Conservation (phyloP, 352 stramenopile species). For the Pythium folliculosum region DNA sequence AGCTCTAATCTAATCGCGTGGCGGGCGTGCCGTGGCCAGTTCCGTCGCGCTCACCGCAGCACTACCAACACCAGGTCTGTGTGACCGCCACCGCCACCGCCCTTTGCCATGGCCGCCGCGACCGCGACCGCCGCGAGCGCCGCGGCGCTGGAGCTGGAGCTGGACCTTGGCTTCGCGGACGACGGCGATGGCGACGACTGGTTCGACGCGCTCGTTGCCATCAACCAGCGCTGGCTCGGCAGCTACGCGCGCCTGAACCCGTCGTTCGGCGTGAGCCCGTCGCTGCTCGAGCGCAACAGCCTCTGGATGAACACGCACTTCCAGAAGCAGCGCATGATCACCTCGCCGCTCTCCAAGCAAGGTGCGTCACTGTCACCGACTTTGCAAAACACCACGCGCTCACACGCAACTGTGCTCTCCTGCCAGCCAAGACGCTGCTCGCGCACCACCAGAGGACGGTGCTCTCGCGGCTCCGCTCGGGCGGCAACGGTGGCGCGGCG, state of each 20-base stretch:
- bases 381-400: too few species aligned
- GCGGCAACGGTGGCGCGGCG: constrained; percentile 19
- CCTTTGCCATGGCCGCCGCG: neutral
- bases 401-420: neutral
- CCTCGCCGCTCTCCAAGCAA: constrained; percentile 54
- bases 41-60: too few species aligned
- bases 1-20: neutral
- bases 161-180: constrained; percentile 45
- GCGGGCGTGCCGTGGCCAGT: neutral
- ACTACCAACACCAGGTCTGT: neutral
- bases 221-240: constrained; percentile 69
- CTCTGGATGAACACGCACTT: constrained; percentile 85
- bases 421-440: constrained; percentile 54
- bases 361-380: too few species aligned
- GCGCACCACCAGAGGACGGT: constrained; percentile 53
- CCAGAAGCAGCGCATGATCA: constrained; percentile 77
- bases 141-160: constrained; percentile 35
- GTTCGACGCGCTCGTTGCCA: constrained; percentile 54
- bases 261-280: constrained; percentile 52
- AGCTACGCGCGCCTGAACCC: constrained; percentile 60
- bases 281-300: constrained; percentile 65
- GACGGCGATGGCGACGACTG: constrained; percentile 39
- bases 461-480: constrained; percentile 39
- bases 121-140: neutral
- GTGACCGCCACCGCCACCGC: neutral